These are phyloP conservation scores for Lophium mytilinum DNA, from an alignment of 495 filamentous ascomycete genomes.

Conservation along the genomic window DNA sequence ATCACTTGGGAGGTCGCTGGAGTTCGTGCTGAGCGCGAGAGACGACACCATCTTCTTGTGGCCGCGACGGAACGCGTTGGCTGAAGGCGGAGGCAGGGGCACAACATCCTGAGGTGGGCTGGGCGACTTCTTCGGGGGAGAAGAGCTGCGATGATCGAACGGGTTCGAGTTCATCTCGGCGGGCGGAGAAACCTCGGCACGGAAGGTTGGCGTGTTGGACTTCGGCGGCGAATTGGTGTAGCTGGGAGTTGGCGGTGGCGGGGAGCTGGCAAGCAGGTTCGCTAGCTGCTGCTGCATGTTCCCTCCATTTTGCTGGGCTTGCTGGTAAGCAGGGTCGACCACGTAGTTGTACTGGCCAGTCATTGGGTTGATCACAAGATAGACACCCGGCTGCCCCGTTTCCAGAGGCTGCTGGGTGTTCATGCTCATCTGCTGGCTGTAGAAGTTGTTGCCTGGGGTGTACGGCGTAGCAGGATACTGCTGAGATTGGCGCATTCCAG, in stretches of 20 bases:
- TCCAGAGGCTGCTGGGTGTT: slow-evolving; percentile 63
- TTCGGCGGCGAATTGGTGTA: slow-evolving; percentile 24
- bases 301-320: slow-evolving; percentile 20
- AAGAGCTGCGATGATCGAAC: slow-evolving; percentile 47
- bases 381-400: slow-evolving; percentile 66
- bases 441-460: slow-evolving; percentile 46
- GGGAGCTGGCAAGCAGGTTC: slow-evolving; percentile 26
- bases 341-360: slow-evolving; percentile 73
- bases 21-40: slow-evolving; percentile 51
- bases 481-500: slow-evolving; percentile 32
- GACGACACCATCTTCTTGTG: slow-evolving; percentile 82
- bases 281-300: slow-evolving; percentile 36
- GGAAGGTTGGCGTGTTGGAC: slow-evolving; percentile 44
- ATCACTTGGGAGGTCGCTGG: slow-evolving; percentile 45
- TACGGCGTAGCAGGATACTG: slow-evolving; percentile 34
- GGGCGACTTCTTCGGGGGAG: slow-evolving; percentile 62
- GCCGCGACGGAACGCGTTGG: slow-evolving; percentile 79
- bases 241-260: slow-evolving; percentile 30
- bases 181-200: slow-evolving; percentile 74
- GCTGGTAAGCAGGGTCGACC: slow-evolving; percentile 46
- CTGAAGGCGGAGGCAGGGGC: slow-evolving; percentile 70
- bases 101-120: slow-evolving; percentile 55
- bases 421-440: slow-evolving; percentile 58
- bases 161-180: slow-evolving; percentile 48
- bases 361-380: slow-evolving; percentile 71